Evolutionary conservation across 306 rosid genomes (phyloP).

Genomic region (Inga leiocalycina): DNA sequence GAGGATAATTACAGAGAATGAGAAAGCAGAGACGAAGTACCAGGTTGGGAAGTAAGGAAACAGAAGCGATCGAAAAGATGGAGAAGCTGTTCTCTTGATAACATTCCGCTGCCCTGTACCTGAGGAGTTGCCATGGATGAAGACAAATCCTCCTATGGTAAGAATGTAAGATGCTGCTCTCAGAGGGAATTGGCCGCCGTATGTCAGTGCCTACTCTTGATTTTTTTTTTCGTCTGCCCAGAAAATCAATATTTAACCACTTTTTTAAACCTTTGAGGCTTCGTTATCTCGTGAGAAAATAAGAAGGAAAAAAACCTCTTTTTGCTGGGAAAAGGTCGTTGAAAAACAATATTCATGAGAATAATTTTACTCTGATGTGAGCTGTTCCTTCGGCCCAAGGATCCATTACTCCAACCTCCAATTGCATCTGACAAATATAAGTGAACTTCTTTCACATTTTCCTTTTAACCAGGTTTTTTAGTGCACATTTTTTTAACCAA

Average conservation of each 20-base stretch:
- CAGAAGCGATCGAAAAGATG: conserved; percentile 74
- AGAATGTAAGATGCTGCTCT: not conserved
- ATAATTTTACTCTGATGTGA: no score
- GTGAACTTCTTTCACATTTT: no score
- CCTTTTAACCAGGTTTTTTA: no score
- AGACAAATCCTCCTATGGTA: not conserved
- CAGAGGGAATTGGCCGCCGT: not conserved
- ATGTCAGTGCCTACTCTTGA: not conserved
- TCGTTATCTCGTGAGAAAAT: not conserved
- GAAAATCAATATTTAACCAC: not conserved
- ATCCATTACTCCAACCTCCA: no score
- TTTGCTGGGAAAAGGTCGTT: no score
- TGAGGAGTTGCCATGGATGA: conserved; percentile 31
- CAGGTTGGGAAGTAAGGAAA: conserved; percentile 67
- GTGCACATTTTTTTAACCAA: no score
- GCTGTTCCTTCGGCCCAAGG: no score
- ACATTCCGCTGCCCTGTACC: conserved; percentile 43
- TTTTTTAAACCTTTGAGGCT: not conserved
- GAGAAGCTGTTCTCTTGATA: conserved; percentile 60
- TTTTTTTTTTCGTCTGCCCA: not conserved
- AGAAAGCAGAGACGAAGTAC: conserved; percentile 33
- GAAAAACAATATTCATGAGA: no score
- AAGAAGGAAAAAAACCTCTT: no score
- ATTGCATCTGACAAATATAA: no score
- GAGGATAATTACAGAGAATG: not conserved